A percentile compares a stretch with the other conserved stretches of the same genome.
These are phyloP conservation scores for Fusarium sp. DNA, from an alignment of 2,329 filamentous ascomycete species.

Conservation along the genomic window DNA sequence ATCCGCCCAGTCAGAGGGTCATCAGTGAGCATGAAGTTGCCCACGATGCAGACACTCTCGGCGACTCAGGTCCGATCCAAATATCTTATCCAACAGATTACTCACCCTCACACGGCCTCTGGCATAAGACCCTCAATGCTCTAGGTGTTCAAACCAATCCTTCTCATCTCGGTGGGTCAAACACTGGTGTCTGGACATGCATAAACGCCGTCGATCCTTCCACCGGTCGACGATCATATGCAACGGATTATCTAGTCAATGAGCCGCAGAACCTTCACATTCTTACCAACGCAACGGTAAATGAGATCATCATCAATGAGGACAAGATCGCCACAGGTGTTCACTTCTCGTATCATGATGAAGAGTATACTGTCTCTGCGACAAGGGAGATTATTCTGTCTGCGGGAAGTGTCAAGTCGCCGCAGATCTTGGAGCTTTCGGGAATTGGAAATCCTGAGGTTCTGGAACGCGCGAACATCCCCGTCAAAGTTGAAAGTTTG, in stretches of 20 bases:
- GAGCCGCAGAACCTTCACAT: constrained; percentile 56
- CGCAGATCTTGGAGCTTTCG: constrained; percentile 69
- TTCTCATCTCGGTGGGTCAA: constrained; percentile 61
- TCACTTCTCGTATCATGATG: constrained; percentile 53
- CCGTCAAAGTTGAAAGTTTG: constrained; percentile 54
- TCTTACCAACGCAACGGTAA: constrained; percentile 47
- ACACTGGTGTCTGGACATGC: constrained; percentile 62
- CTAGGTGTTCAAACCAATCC: constrained; percentile 56
- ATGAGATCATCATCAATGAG: constrained; percentile 42
- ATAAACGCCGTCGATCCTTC: constrained; percentile 60
- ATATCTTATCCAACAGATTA: constrained; percentile 58
- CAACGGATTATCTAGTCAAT: constrained; percentile 53
- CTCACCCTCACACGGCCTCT: constrained; percentile 56
- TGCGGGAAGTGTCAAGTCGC: constrained; percentile 67
- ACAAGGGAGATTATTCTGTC: constrained; percentile 67
- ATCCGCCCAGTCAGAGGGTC: constrained; percentile 51
- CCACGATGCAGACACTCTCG: constrained; percentile 56
- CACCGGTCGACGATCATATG: constrained; percentile 62
- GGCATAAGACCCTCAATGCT: constrained; percentile 59
- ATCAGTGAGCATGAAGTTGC: constrained; percentile 51
- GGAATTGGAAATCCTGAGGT: constrained; percentile 63
- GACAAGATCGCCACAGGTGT: constrained; percentile 47
- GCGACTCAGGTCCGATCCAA: constrained; percentile 60
- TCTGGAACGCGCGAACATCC: constrained; percentile 53
- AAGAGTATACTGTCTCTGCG: constrained; percentile 51